phyloP scores from a whole-genome alignment of 1,139 yeast species.

The Citeromyces hawaiiensis region DNA sequence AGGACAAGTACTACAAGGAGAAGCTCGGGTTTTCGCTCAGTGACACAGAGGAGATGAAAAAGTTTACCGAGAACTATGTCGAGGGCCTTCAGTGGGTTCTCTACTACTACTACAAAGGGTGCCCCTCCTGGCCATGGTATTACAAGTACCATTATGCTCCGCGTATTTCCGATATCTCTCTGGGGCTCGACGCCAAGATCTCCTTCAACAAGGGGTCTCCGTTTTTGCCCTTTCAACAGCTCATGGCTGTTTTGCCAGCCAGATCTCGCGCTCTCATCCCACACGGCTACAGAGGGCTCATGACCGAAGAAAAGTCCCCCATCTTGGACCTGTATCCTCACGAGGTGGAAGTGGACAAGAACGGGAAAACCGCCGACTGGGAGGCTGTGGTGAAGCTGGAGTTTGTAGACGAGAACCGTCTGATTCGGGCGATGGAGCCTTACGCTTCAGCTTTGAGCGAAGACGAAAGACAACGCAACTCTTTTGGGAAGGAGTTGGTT shows the following conservation, averaged over 20 bases:
- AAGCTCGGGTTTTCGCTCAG: conserved; percentile 62
- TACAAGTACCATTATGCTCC: conserved; percentile 86
- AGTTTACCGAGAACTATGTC: conserved; percentile 68
- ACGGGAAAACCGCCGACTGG: conserved; percentile 95
- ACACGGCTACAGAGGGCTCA: conserved; percentile 57
- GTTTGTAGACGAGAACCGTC: conserved; percentile 76
- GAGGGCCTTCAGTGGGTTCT: conserved; percentile 97
- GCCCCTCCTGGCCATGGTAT: conserved; percentile 94
- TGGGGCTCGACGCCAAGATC: conserved; percentile 52
- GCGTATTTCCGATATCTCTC: conserved; percentile 70
- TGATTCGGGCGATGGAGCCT: conserved; percentile 61
- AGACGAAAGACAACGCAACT: conserved; percentile 62
- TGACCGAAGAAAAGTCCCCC: conserved; percentile 86
- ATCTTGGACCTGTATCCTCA: conserved; percentile 84
- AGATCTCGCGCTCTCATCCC: conserved; percentile 81
- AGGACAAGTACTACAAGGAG: conserved; percentile 63
- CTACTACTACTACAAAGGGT: conserved; percentile 78
- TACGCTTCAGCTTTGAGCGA: conserved; percentile 44
- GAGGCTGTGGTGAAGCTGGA: conserved; percentile 95
- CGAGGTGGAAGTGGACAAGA: conserved; percentile 79
- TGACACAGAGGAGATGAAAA: conserved; percentile 39
- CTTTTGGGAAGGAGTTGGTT: conserved; percentile 54
- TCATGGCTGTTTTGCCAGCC: conserved; percentile 96
- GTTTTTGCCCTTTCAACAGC: conserved; percentile 86
- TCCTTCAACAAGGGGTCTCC: conserved; percentile 64